These are phyloP conservation scores for Ilyonectria sp. DNA, from an alignment of 2,329 filamentous ascomycete genomes.

Conservation along the genomic window DNA sequence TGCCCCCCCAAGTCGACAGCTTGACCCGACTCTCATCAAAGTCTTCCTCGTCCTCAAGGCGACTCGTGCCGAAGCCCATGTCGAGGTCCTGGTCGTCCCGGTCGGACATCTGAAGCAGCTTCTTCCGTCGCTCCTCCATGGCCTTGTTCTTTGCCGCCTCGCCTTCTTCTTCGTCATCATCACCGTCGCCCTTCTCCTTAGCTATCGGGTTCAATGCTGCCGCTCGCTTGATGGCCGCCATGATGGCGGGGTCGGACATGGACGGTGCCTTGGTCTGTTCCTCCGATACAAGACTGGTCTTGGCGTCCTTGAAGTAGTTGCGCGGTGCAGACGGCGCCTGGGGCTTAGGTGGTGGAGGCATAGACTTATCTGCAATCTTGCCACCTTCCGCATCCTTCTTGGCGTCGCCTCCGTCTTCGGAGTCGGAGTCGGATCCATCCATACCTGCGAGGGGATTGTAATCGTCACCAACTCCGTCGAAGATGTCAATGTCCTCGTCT, in stretches of 20 bases:
- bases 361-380: constrained; percentile 48
- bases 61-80: constrained; percentile 91
- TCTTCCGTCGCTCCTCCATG: constrained; percentile 78
- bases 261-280: constrained; percentile 67
- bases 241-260: constrained; percentile 82
- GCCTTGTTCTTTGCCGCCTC: constrained; percentile 64
- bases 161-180: constrained; percentile 55
- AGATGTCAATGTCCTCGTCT: constrained; percentile 74
- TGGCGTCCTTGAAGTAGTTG: constrained; percentile 76
- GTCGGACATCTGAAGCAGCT: constrained; percentile 80
- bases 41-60: constrained; percentile 91
- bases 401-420: constrained; percentile 59
- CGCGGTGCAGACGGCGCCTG: constrained; percentile 57
- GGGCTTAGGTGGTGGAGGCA: constrained; percentile 64
- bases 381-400: constrained; percentile 46
- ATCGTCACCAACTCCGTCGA: constrained; percentile 76
- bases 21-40: constrained; percentile 78
- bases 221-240: constrained; percentile 89
- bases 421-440: constrained; percentile 62
- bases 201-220: constrained; percentile 72
- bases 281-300: constrained; percentile 67
- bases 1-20: constrained; percentile 74
- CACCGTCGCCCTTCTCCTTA: constrained; percentile 51
- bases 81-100: constrained; percentile 94
- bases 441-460: constrained; percentile 78